Evolutionary conservation across 2,329 filamentous ascomycete species (phyloP), one percentile per base, ranked within the genome.

Genomic region (Fusarium sp.): DNA sequence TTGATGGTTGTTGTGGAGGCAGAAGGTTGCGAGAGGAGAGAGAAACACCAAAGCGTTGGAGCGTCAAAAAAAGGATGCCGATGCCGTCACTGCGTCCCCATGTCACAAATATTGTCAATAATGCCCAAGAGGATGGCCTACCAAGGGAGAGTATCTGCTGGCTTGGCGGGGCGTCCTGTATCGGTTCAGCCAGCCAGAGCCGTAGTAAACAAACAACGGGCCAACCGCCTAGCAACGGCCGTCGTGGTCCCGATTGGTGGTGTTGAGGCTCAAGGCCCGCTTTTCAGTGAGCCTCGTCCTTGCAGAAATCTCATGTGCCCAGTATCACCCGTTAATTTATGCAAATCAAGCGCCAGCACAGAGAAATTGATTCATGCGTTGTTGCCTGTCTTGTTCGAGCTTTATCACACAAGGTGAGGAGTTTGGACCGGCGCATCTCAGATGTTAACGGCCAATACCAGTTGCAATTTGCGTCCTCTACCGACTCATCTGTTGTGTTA

Each of bases 181-280:
- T 58, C 65, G 54, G 46, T 73, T 64, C 37, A 31, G 59, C 51
- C 54, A 58, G 61, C 44, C 52, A 70, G 60, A 54, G 60, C 62
- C 54, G 62, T 69, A 75, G 76, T 79, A 79, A 79, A 79, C 76
- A 79, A 79, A 79, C 77, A 77, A 74, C 70, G 62, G 67, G 68
- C 67, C 73, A 76, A 77, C 77, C 63, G 70, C 77, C 74, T 71
- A 78, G 77, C 77, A 79, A 79, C 77, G 74, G 66, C 27, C 23
- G 27, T 15, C 12, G 27, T 43, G 36, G 41, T 41, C 39, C 61
- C 61, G 43, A 77, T 79, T 79, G 72, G 76, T 50, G 43, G 37
- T 8, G 13, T 7, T n/a, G 43, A 18, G 18, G 27, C 54, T 28
- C 9, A 10, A 7, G 53, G 2, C 27, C 73, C 73, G 30, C 65